Evolutionary conservation across 208 protist genomes (phyloP).

Genomic region (Acanthamoeba royreba): DNA sequence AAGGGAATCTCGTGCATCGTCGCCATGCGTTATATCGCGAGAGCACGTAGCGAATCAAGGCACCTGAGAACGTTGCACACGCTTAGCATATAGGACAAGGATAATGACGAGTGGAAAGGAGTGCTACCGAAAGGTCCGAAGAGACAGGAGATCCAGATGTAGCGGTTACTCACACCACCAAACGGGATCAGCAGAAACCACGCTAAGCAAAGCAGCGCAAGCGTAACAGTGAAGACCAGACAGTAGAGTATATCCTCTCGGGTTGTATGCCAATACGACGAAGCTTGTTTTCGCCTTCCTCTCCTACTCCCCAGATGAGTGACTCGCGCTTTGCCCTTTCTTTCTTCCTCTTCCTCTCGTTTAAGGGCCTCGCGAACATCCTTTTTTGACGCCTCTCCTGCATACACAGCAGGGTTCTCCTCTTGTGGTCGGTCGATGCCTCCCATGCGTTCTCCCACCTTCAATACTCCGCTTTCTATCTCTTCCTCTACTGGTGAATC

Average conservation of each 20-base stretch:
- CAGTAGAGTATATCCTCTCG: neutral
- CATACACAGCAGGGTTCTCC: neutral
- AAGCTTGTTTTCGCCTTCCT: neutral
- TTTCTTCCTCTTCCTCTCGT: neutral
- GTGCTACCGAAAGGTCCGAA: slow-evolving; percentile 18
- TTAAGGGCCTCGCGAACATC: neutral
- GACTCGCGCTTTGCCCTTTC: neutral
- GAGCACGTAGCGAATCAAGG: neutral
- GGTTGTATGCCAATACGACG: neutral
- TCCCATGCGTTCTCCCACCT: neutral
- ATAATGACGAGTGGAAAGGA: neutral
- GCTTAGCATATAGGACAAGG: neutral
- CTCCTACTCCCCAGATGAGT: neutral
- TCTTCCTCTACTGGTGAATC: neutral
- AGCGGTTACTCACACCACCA: neutral
- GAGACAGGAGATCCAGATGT: slow-evolving; percentile 28
- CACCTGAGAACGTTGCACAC: neutral
- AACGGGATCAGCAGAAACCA: neutral
- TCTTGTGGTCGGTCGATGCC: neutral
- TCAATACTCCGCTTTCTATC: neutral
- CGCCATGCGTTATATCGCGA: slow-evolving; percentile 23
- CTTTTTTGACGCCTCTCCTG: neutral
- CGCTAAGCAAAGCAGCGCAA: neutral
- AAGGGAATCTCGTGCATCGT: neutral
- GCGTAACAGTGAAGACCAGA: neutral